Percentiles rank a stretch among this genome's conserved stretches.
These are phyloP conservation scores for Cryphonectria japonica DNA, from an alignment of 2,329 filamentous ascomycete genomes.

Conservation along the genomic window DNA sequence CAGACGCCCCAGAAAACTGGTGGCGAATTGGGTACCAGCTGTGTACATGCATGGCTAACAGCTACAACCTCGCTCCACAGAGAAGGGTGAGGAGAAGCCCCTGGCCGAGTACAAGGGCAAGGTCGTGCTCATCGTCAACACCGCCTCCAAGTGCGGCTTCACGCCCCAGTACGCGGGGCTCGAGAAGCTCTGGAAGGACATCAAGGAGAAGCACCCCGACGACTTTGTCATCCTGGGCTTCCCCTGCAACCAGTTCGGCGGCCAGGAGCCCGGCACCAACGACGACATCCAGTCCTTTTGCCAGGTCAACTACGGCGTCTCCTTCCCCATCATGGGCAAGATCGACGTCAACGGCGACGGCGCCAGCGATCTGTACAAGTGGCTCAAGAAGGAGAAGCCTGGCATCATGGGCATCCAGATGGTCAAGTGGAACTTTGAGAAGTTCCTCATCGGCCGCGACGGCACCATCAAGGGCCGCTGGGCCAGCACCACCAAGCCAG, in stretches of 20 bases:
- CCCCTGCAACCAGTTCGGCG: conserved; percentile 97
- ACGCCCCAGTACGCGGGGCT: conserved; percentile 93
- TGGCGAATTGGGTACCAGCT: conserved; percentile 19
- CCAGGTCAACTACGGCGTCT: conserved; percentile 91
- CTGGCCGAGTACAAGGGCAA: conserved; percentile 81
- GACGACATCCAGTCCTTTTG: conserved; percentile 85
- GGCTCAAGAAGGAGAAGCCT: conserved; percentile 72
- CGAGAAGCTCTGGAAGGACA: conserved; percentile 82
- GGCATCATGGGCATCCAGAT: conserved; percentile 86
- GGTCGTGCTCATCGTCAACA: conserved; percentile 95
- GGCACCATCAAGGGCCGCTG: conserved; percentile 85
- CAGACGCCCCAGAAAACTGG: conserved; percentile 9
- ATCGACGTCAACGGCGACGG: conserved; percentile 89
- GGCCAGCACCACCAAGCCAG: conserved; percentile 87
- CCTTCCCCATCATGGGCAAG: conserved; percentile 90
- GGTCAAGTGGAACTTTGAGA: conserved; percentile 99
- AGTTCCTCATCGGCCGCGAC: conserved; percentile 88
- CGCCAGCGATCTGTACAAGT: conserved; percentile 80
- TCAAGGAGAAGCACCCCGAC: conserved; percentile 70
- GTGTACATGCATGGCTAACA: conserved; percentile 19
- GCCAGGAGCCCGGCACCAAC: conserved; percentile 83
- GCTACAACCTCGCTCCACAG: conserved; percentile 45
- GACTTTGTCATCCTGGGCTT: conserved; percentile 91
- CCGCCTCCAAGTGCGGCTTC: conserved; percentile 98
- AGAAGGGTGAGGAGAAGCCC: conserved; percentile 73